Conservation (phyloP, 495 filamentous ascomycete genomes). For the Penicillium pancosmium region DNA sequence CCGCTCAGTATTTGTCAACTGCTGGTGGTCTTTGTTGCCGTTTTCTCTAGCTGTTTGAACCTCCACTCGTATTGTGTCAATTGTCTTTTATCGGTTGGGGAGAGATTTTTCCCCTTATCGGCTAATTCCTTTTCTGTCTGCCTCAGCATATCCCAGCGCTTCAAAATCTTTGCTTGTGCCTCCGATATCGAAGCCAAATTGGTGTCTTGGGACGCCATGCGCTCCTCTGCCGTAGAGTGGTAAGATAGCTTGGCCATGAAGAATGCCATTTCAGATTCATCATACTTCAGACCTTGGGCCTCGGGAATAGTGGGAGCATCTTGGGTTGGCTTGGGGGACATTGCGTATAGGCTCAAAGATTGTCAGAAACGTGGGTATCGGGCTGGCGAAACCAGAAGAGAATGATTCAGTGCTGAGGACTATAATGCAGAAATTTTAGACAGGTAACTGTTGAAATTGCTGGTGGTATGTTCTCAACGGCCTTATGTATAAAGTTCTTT, state of each 20-base stretch:
- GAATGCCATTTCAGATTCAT: constrained; percentile 48
- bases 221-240: constrained; percentile 43
- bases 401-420: neutral
- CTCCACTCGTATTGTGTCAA: constrained; percentile 45
- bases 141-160: constrained; percentile 44
- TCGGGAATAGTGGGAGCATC: constrained; percentile 36
- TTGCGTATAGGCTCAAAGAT: constrained; percentile 7
- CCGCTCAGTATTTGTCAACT: constrained; percentile 6
- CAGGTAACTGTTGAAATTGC: neutral
- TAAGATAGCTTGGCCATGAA: constrained; percentile 46
- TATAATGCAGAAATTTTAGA: constrained; percentile 2
- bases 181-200: constrained; percentile 44
- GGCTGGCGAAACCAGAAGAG: neutral
- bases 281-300: constrained; percentile 43
- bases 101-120: constrained; percentile 37
- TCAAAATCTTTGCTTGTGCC: constrained; percentile 39
- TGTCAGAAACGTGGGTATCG: neutral
- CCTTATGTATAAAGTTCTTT: constrained; percentile 6
- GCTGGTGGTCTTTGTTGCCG: constrained; percentile 29
- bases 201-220: constrained; percentile 37
- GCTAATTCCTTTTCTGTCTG: constrained; percentile 40
- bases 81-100: constrained; percentile 38
- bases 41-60: constrained; percentile 40
- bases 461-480: neutral
- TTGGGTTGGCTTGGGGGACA: constrained; percentile 33